Base-by-base conservation (phyloP, 2,329 filamentous ascomycete species). In the Penicillium hordei region DNA sequence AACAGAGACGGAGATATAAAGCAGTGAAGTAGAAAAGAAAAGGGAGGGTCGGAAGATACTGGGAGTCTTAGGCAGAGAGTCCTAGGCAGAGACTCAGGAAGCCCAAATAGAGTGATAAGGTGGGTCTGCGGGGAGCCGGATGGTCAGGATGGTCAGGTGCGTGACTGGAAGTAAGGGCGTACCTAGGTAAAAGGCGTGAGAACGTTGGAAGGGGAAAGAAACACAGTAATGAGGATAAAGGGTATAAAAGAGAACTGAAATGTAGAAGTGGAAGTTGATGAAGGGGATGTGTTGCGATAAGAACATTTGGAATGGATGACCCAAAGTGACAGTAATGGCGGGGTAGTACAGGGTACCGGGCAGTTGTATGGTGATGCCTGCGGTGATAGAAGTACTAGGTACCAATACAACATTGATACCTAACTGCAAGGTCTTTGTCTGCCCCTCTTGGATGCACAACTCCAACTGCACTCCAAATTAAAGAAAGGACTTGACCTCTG, bases 81-180 rank as follows among this genome's bases (percentile, higher is more conserved):
- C 36, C 52, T 44, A 52, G 48, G 46, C 39, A 56, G 46, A 57
- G 27, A 53, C 40, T 36, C 19, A 44, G 33, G 44, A 29, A 43
- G 55, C 55, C 55, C 34, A 53, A 45, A 57, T 52, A 39, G 54
- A 57, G 54, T 42, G 54, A 57, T 57, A 48, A 57, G 55, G 55
- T 57, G 55, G 55, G 55, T 57, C 54, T 57, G 55, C 54, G 54
- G 57, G 48, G 55, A 48, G 43, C 23, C 44, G 33, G 44, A 49
- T 48, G 43, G 43, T 56, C 29, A 52, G 50, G 29, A 43, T 15
- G 17, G 31, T 52, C 52, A 33, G 44, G 50, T 40, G 49, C 40
- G 34, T 43, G n/a, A 50, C 40, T 50, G 39, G 52, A 49, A 34
- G 45, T 46, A 43, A 55, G 38, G 39, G 34, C 8, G 3, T 40